phyloP scores from a whole-genome alignment of 1,139 yeast species.

The Yamadazyma sp. region DNA sequence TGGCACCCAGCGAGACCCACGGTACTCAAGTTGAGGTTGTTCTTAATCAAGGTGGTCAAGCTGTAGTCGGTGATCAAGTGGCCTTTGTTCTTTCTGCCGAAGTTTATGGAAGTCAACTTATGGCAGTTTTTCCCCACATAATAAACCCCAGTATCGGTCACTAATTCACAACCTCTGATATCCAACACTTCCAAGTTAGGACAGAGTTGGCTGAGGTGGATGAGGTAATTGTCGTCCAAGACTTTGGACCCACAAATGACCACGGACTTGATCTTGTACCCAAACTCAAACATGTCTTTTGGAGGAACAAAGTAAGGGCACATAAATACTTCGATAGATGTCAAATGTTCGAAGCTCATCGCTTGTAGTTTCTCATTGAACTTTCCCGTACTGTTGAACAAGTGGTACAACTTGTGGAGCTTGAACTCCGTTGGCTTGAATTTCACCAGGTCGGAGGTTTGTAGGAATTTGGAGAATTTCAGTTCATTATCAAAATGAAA shows the following conservation, averaged over 20 bases:
- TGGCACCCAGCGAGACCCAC: conserved; percentile 89
- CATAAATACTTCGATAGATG: conserved; percentile 78
- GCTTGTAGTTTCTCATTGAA: conserved; percentile 21
- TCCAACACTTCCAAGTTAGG: conserved; percentile 68
- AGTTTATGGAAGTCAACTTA: conserved; percentile 57
- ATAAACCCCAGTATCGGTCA: conserved; percentile 74
- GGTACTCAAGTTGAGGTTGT: conserved; percentile 58
- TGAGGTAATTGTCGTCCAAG: conserved; percentile 61
- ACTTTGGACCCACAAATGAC: conserved; percentile 74
- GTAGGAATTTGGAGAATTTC: conserved; percentile 48
- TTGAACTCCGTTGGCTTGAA: conserved; percentile 33
- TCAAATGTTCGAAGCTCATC: conserved; percentile 49
- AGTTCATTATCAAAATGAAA: conserved; percentile 53
- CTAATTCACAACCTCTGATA: conserved; percentile 78
- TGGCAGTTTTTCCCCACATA: conserved; percentile 62
- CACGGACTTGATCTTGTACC: conserved; percentile 50
- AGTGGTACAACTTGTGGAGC: conserved; percentile 36
- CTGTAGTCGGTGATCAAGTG: conserved; percentile 71
- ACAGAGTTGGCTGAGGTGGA: conserved; percentile 51
- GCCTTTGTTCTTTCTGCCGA: conserved; percentile 78
- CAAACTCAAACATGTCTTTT: conserved; percentile 37
- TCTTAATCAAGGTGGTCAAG: conserved; percentile 55
- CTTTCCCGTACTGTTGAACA: conserved; percentile 24
- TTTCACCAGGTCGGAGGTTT: conserved; percentile 2
- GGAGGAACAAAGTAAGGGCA: conserved; percentile 74